Conservation (phyloP, 768 basidiomycete species). For the Leccinum longicurvipes region DNA sequence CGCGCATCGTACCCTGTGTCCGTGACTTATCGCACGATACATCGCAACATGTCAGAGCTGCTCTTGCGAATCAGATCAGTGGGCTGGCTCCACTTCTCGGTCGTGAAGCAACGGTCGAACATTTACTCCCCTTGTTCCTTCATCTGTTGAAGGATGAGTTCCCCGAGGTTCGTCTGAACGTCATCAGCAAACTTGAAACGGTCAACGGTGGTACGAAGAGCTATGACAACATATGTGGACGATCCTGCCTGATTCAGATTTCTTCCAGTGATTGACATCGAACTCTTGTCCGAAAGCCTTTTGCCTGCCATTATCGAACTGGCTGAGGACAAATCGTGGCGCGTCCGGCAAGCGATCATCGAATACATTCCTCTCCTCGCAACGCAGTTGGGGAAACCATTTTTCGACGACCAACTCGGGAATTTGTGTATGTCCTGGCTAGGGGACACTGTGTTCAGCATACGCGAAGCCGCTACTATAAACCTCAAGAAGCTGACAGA, state of each 20-base stretch:
- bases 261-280: conserved; percentile 89
- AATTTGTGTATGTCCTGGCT: conserved; percentile 99
- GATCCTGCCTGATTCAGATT: conserved; percentile 9
- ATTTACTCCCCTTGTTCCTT: conserved; percentile 94
- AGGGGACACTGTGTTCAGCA: conserved; percentile 97
- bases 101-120: conserved; percentile 91
- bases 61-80: conserved; percentile 92
- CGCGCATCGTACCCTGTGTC: conserved; percentile 91
- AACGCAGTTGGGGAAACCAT: conserved; percentile 92
- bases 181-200: conserved; percentile 97
- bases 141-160: conserved; percentile 98
- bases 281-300: conserved; percentile 88
- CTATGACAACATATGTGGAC: neutral
- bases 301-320: conserved; percentile 97
- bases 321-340: conserved; percentile 99
- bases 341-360: conserved; percentile 98
- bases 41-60: conserved; percentile 96
- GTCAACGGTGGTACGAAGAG: conserved; percentile 77
- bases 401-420: conserved; percentile 97
- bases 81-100: conserved; percentile 94
- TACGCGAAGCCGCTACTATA: conserved; percentile 95
- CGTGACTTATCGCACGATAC: conserved; percentile 89
- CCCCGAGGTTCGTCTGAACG: conserved; percentile 94
- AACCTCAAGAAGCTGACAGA: conserved; percentile 97
- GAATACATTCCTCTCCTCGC: conserved; percentile 99